Percentiles rank a stretch among this genome's conserved stretches.
These are phyloP conservation scores for Glonium stellatum DNA, from an alignment of 495 filamentous ascomycete genomes.

Conservation along the genomic window DNA sequence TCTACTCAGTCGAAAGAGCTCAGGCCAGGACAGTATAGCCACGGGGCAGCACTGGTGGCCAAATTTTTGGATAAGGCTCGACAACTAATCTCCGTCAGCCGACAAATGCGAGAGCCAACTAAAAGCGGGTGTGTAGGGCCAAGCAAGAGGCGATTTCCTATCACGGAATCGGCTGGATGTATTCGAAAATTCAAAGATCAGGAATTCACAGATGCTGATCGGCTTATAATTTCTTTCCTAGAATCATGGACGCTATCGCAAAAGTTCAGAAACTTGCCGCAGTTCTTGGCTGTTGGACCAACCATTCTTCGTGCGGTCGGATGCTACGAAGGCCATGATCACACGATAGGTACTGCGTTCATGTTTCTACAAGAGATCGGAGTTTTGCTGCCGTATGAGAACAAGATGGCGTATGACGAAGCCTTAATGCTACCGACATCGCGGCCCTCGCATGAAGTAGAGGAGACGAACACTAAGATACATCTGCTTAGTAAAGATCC, in stretches of 20 bases:
- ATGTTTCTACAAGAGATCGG: slow-evolving; percentile 83
- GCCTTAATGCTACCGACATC: slow-evolving; percentile 52
- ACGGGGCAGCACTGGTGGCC: slow-evolving; percentile 38
- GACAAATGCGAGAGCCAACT: slow-evolving; percentile 55
- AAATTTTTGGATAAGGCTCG: slow-evolving; percentile 61
- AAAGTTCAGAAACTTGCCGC: slow-evolving; percentile 42
- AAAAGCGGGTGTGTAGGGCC: slow-evolving; percentile 46
- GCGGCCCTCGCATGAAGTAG: slow-evolving; percentile 28
- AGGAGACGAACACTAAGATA: slow-evolving; percentile 25
- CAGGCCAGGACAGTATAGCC: background rate
- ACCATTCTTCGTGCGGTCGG: slow-evolving; percentile 64
- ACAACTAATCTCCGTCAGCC: slow-evolving; percentile 57
- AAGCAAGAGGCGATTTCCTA: slow-evolving; percentile 37
- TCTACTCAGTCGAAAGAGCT: slow-evolving; percentile 12
- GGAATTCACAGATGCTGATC: slow-evolving; percentile 42
- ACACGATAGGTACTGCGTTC: slow-evolving; percentile 42
- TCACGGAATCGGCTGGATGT: slow-evolving; percentile 28
- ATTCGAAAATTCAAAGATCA: slow-evolving; percentile 13
- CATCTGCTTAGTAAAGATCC: slow-evolving; percentile 15
- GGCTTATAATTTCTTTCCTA: slow-evolving; percentile 60
- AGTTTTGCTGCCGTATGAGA: slow-evolving; percentile 73
- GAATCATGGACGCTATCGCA: slow-evolving; percentile 57
- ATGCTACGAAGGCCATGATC: slow-evolving; percentile 52
- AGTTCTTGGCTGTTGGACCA: slow-evolving; percentile 55
- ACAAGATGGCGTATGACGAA: slow-evolving; percentile 55